A percentile compares a stretch with the other conserved stretches of the same genome.
Evolutionary conservation across 345 rosid species (phyloP).

Genomic region (Crucihimalaya himalaica): DNA sequence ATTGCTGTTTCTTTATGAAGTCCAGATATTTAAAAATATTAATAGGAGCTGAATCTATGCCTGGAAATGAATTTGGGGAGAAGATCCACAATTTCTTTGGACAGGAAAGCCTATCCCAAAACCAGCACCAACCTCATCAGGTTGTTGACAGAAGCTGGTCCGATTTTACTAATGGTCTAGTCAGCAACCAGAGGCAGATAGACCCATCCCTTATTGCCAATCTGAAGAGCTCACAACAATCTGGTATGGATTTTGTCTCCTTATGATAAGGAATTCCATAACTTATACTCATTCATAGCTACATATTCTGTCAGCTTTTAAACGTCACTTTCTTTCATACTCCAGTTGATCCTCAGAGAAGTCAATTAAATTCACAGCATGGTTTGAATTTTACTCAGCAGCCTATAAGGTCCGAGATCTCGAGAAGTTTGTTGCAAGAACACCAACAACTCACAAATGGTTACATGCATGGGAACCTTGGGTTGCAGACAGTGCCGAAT

Average conservation of each 20-base stretch:
- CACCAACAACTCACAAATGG: conserved; percentile 64
- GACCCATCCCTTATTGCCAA: conserved; percentile 54
- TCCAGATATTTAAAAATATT: conserved; percentile 37
- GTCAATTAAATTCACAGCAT: conserved; percentile 56
- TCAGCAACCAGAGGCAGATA: conserved; percentile 63
- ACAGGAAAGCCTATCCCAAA: conserved; percentile 68
- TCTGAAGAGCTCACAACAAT: conserved; percentile 61
- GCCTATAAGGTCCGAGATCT: conserved; percentile 54
- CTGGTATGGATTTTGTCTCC: conserved; percentile 53
- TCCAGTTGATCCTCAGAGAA: conserved; percentile 65
- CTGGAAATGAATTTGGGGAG: conserved; percentile 96
- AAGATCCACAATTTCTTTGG: conserved; percentile 86
- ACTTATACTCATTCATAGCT: neutral
- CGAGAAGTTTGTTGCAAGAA: conserved; percentile 58
- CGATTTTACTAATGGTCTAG: conserved; percentile 56
- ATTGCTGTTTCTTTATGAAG: conserved; percentile 31
- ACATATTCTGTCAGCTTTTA: conserved; percentile 30
- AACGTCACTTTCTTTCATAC: conserved; percentile 41
- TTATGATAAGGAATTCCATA: neutral
- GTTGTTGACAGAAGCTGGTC: conserved; percentile 68
- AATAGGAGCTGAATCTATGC: conserved; percentile 68
- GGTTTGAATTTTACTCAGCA: conserved; percentile 58
- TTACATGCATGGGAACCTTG: conserved; percentile 59
- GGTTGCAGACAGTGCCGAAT: conserved; percentile 53
- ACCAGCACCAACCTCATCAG: conserved; percentile 65